Conservation (phyloP, 331 rosid species). For the Arachis monticola region DNA sequence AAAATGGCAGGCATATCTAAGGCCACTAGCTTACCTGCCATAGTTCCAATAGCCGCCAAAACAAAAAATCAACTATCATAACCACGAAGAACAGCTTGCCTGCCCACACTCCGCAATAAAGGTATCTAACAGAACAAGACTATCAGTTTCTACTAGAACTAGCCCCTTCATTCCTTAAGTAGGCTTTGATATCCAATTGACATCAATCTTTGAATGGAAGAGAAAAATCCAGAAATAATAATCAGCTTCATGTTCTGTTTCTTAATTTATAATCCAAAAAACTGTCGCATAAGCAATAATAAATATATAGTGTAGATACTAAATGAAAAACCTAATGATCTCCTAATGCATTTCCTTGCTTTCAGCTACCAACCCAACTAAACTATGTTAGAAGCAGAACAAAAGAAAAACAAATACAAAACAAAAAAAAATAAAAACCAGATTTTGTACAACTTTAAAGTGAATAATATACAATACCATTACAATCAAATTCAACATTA, state of each 20-base stretch:
- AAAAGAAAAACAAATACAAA: too few relatives aligned
- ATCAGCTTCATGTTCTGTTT: constrained; percentile 20
- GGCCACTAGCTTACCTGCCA: too few relatives aligned
- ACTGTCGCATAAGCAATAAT: constrained; percentile 25
- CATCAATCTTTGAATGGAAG: constrained; percentile 20
- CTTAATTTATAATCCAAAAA: background rate
- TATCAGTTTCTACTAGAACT: constrained; percentile 30
- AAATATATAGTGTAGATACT: background rate
- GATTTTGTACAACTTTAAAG: constrained; percentile 27
- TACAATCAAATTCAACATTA: constrained; percentile 16
- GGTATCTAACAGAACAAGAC: constrained; percentile 61
- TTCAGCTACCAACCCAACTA: constrained; percentile 4
- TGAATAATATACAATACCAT: constrained; percentile 21
- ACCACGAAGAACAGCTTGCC: constrained; percentile 92
- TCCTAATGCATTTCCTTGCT: background rate
- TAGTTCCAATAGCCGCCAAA: too few relatives aligned
- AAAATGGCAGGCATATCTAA: too few relatives aligned
- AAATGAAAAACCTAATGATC: background rate
- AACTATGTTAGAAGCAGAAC: too few relatives aligned
- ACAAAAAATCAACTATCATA: constrained; percentile 53
- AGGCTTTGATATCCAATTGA: constrained; percentile 3
- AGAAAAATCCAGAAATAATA: background rate
- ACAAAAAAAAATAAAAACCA: background rate
- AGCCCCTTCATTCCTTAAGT: constrained; percentile 16
- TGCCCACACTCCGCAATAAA: constrained; percentile 86